Evolutionary conservation across 768 basidiomycete genomes (phyloP).

Genomic region (Collybia sordida): DNA sequence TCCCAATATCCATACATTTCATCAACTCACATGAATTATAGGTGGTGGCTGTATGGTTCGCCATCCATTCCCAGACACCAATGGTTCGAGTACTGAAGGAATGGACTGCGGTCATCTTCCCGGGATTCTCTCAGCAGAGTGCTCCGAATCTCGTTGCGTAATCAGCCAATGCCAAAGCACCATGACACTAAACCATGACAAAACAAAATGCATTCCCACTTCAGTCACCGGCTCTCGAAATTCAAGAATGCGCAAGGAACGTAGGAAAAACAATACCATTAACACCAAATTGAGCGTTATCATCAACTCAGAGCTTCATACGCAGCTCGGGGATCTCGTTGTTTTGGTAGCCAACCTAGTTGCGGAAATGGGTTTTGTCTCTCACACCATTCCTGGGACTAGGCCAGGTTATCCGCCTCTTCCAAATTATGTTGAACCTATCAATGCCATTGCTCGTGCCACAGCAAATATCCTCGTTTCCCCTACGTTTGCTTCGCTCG

Average conservation of each 20-base stretch:
- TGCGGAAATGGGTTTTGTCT: constrained; percentile 12
- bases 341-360: constrained; percentile 10
- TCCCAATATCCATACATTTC: background rate
- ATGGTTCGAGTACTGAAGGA: constrained; percentile 13
- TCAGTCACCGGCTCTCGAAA: constrained; percentile 3
- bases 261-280: constrained; percentile 5
- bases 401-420: constrained; percentile 4
- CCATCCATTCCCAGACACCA: constrained; percentile 28
- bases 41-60: constrained; percentile 41
- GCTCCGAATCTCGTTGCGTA: constrained; percentile 24
- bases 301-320: constrained; percentile 16
- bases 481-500: constrained; percentile 14
- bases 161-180: constrained; percentile 25
- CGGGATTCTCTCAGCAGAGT: constrained; percentile 21
- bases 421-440: constrained; percentile 14
- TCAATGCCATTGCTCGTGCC: constrained; percentile 17
- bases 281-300: constrained; percentile 8
- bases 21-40: constrained; percentile 9
- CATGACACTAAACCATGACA: constrained; percentile 21
- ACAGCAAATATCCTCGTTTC: constrained; percentile 20
- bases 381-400: constrained; percentile 1
- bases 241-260: constrained; percentile 18
- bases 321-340: constrained; percentile 17
- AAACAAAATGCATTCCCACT: constrained; percentile 16
- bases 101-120: constrained; percentile 28